Percentiles rank a stretch among this genome's conserved stretches.
These are phyloP conservation scores for Moesziomyces antarcticus DNA, from an alignment of 1,284 basidiomycete species.

Conservation along the genomic window DNA sequence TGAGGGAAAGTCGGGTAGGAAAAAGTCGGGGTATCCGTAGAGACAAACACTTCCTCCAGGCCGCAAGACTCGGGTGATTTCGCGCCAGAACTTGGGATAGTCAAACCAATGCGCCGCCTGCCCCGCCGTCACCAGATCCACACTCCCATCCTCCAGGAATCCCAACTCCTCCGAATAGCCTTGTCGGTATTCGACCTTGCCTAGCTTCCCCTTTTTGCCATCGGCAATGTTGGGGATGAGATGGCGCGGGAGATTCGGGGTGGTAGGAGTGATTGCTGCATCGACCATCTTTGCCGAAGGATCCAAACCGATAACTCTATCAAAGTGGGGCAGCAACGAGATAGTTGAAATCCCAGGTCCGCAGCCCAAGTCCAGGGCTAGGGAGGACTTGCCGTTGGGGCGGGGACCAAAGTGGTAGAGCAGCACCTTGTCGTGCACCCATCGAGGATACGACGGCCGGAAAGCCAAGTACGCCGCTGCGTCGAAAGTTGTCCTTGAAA, in stretches of 20 bases:
- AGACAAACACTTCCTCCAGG: constrained; percentile 79
- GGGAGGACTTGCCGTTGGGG: not conserved
- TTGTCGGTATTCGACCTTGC: constrained; percentile 70
- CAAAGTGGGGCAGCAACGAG: constrained; percentile 74
- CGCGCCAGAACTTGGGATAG: constrained; percentile 78
- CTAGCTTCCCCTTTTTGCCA: constrained; percentile 66
- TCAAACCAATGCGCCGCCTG: constrained; percentile 91
- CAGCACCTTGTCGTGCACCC: constrained; percentile 46
- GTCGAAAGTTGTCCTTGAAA: constrained; percentile 46
- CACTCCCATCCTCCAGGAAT: constrained; percentile 73
- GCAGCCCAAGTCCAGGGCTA: constrained; percentile 79
- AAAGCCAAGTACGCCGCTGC: constrained; percentile 53
- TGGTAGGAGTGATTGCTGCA: constrained; percentile 72
- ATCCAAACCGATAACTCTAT: constrained; percentile 77
- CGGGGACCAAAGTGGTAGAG: constrained; percentile 29
- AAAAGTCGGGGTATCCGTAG: constrained; percentile 84
- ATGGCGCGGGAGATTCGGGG: constrained; percentile 6
- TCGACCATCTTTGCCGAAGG: constrained; percentile 80
- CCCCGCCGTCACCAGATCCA: constrained; percentile 81
- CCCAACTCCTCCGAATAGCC: constrained; percentile 74
- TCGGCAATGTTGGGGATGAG: constrained; percentile 23
- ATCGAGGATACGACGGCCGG: constrained; percentile 47
- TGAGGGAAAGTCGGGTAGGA: constrained; percentile 74
- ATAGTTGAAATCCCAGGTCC: constrained; percentile 79
- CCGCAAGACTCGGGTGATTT: constrained; percentile 75